Evolutionary conservation across 345 rosid genomes (phyloP), one percentile per base, ranked within the genome.

Genomic region (Lepidium didymum): DNA sequence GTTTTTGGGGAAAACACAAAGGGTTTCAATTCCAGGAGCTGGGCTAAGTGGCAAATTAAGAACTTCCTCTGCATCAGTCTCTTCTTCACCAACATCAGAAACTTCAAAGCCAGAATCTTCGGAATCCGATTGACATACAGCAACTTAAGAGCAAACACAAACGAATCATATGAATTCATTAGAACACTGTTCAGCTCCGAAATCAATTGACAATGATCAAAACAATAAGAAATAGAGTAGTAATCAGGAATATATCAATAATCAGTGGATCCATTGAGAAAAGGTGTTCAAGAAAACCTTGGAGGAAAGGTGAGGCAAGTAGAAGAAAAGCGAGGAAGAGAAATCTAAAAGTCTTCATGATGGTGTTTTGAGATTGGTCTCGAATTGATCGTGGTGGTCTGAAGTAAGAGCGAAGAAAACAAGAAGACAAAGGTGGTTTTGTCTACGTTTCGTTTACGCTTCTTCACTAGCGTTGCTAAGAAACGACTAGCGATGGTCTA

Each of bases 1-100:
- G 69, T 91, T 91, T 63, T 87, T 84, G 44, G 91, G 98, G 82
- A 88, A 93, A 69, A 88, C 81, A 29, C 84, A 82, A 43, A 84
- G 76, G 8, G 89, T 86, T 25, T 78, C 86, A 36, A 93, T 77
- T 56, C 88, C 92, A 6, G 87, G 83, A 80, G 96, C 88, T 8
- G 92, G 82, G 45, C 63, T 73, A 47, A 83, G 86, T 56, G 21
- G 77, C 43, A 70, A 81, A 47, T 67, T 82, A 46, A 78, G 81
- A 33, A 82, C 81, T 29, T 90, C 87, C 27, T 77, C 84, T 35
- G 76, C 75, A 71, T 90, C 96, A 31, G 82, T 86, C 58, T 86
- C 89, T 56, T 83, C 98, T 51, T 83, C 90, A 27, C 63, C 65
- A 40, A 69, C 57, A 38, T 81, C 91, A 0, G 54, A 75, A 51